These are phyloP conservation scores for Euptelea pleiosperma DNA, from an alignment of 164 flowering plant species.

Conservation along the genomic window DNA sequence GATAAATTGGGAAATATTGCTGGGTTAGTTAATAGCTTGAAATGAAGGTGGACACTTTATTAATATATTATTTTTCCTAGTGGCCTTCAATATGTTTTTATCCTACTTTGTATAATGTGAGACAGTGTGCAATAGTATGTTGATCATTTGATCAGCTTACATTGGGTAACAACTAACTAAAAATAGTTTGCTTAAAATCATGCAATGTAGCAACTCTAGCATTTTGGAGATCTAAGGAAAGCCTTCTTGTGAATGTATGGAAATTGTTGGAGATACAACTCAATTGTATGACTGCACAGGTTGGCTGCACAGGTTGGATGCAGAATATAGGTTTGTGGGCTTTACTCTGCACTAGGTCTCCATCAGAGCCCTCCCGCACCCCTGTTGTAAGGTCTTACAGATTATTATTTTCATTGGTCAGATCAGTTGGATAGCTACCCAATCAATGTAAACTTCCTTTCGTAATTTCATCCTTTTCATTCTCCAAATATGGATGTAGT, in stretches of 20 bases:
- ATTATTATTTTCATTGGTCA: no score
- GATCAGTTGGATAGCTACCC: no score
- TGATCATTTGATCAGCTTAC: not conserved
- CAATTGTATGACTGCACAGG: no score
- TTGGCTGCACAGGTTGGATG: no score
- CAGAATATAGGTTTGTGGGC: no score
- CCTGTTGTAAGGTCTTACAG: no score
- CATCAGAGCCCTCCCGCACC: no score
- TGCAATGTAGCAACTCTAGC: not conserved
- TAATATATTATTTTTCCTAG: not conserved
- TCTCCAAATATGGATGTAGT: not conserved
- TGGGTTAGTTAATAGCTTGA: not conserved
- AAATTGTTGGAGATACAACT: no score
- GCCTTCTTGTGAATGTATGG: no score
- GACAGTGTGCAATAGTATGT: not conserved
- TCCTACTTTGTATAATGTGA: not conserved
- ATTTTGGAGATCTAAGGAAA: no score
- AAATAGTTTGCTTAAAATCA: not conserved
- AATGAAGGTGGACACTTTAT: not conserved
- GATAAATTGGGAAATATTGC: not conserved
- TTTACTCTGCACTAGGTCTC: no score
- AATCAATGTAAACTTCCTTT: not conserved
- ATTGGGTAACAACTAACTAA: no score
- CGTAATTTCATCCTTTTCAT: not conserved
- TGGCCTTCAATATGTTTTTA: not conserved